These are phyloP conservation scores for Scedosporium apiospermum DNA, from an alignment of 2,329 filamentous ascomycete genomes.

Conservation along the genomic window DNA sequence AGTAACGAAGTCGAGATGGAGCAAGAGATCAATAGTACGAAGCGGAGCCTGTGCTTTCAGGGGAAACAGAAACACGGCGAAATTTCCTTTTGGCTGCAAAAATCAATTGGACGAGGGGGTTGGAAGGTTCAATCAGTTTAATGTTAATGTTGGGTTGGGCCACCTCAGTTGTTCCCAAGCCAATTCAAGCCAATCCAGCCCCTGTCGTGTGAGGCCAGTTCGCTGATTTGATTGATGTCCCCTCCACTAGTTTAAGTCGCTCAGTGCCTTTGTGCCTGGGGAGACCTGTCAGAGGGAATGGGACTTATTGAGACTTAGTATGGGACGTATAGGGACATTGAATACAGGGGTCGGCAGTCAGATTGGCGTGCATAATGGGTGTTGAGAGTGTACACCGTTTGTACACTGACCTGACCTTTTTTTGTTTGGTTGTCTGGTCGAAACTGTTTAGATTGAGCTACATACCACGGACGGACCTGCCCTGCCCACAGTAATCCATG, in stretches of 20 bases:
- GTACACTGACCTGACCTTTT: no score
- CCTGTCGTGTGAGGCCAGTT: conserved; percentile 5
- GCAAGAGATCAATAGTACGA: conserved; percentile 5
- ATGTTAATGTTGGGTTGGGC: conserved; percentile 4
- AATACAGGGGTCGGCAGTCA: no score
- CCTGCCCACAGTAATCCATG: neutral
- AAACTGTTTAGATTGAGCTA: neutral
- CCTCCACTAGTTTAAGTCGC: no score
- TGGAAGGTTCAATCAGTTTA: neutral
- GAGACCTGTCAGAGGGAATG: no score
- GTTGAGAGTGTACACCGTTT: no score
- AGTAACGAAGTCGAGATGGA: conserved; percentile 1
- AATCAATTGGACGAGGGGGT: conserved; percentile 4
- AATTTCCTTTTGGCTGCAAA: conserved; percentile 7
- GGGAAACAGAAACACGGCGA: conserved; percentile 15
- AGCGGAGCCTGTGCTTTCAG: conserved; percentile 14
- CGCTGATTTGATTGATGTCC: no score
- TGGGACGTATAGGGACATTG: no score
- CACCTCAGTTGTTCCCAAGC: conserved; percentile 7
- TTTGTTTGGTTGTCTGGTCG: neutral
- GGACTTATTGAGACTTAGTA: no score
- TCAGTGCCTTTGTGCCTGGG: no score
- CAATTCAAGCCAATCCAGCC: conserved; percentile 7
- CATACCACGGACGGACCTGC: neutral
- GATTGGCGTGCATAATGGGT: no score